Base-by-base conservation (phyloP, 371 early-diverging fungal genomes). In the Nematocida homosporus region DNA sequence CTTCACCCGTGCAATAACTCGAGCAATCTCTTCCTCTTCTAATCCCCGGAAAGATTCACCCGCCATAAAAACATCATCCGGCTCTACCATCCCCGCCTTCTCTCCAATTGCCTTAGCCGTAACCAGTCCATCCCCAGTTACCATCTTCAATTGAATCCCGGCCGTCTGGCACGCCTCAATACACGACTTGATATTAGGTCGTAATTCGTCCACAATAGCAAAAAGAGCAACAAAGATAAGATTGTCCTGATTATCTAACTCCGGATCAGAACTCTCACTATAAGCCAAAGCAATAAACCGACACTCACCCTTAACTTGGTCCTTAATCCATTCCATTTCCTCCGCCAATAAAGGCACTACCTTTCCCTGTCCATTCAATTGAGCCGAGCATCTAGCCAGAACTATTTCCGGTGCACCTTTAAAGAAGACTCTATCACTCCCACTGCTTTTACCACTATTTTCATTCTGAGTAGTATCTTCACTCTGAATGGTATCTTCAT, bases 141-240 rank as follows among this genome's bases (percentile, higher is more conserved):
- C 91, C n/a, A 95, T 90, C 79, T 93, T 90, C 35, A 96, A 92
- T 51, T 93, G 88, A 77, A 96, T 93, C 61, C 95, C 95, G 32
- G 95, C 95, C 37, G 87, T 87, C 59, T 87, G 83, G 84, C 94
- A 94, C 75, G 88, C 87, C 56, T 80, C 83, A 77, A 95, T 91
- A 10, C 92, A 87, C 16, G 83, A 88, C 65, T 85, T 83, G 20
- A 93, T 92, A 79, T 93, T 93, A n/a, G 91, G 88, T 23, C 96
- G 87, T 50, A 95, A 96, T 59, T 94, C 95, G 81, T 96, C 97
- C 83, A 89, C 85, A 92, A 96, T 93, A 77, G 88, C 93, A 44
- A 90, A 89, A 25, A 94, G 81, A 27, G 95, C 95, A 42, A 93
- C 84, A 85, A 95, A 93, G 8, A 89, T 89, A 56, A 88, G 94